Percentiles rank a stretch among this genome's conserved stretches.
Conservation (phyloP, 2,329 filamentous ascomycete genomes). For the Gyromitra esculenta region DNA sequence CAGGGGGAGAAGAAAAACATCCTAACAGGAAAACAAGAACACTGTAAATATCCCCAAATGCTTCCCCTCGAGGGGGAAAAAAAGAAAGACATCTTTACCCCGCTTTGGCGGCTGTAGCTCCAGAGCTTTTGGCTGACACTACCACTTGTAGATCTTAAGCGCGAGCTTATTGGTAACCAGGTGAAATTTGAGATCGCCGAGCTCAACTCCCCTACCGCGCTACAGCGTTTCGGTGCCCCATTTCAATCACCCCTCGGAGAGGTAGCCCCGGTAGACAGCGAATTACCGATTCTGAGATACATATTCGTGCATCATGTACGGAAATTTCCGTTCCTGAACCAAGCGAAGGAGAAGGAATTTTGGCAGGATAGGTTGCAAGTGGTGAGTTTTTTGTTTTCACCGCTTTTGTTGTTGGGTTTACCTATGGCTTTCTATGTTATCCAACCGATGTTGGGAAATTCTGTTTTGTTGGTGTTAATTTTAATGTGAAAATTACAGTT, state of each 20-base stretch:
- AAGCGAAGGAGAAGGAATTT: conserved; percentile 97
- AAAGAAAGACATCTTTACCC: conserved; percentile 26
- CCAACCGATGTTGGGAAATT: neutral
- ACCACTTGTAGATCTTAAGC: conserved; percentile 78
- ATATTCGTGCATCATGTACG: conserved; percentile 98
- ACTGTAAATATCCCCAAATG: conserved; percentile 72
- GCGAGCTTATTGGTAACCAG: conserved; percentile 90
- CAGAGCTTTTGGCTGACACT: neutral
- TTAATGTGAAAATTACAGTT: conserved; percentile 68
- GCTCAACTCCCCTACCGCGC: conserved; percentile 91
- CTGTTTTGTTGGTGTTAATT: conserved; percentile 35
- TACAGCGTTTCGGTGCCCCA: conserved; percentile 93
- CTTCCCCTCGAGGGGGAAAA: neutral
- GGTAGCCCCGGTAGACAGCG: conserved; percentile 90
- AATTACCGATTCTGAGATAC: conserved; percentile 90
- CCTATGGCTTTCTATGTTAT: neutral
- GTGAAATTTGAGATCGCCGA: conserved; percentile 90
- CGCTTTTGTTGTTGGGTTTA: neutral
- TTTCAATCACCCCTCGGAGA: conserved; percentile 94
- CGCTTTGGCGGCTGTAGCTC: conserved; percentile 21
- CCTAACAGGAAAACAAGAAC: conserved; percentile 95
- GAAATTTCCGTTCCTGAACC: conserved; percentile 96
- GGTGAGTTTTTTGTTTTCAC: conserved; percentile 63
- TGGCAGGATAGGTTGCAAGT: conserved; percentile 98
- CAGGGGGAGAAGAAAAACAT: conserved; percentile 58